Conservation (phyloP, 768 basidiomycete genomes). For the Leucosporidium yakuticum region DNA sequence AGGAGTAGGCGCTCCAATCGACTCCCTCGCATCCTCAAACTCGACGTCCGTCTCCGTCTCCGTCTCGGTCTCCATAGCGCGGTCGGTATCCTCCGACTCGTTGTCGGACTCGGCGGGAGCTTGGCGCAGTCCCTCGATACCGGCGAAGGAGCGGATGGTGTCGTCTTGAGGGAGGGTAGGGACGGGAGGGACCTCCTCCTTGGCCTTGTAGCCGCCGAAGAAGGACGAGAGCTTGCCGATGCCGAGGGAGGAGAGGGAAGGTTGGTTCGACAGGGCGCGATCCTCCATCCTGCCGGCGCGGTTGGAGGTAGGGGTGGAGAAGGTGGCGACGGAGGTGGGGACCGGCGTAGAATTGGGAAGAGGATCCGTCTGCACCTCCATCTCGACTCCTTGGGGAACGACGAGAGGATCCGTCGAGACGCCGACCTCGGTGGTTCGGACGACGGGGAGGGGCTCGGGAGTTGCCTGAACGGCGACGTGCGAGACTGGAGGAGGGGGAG, state of each 20-base stretch:
- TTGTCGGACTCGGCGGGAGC: conserved; percentile 5
- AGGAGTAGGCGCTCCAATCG: conserved; percentile 26
- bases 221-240: no score
- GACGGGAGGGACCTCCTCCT: background rate
- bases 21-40: conserved; percentile 39
- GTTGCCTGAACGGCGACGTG: conserved; percentile 1
- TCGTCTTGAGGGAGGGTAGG: conserved; percentile 4
- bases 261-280: conserved; percentile 25
- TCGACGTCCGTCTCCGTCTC: conserved; percentile 37
- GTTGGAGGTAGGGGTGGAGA: background rate
- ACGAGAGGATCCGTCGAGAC: conserved; percentile 10
- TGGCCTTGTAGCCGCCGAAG: no score
- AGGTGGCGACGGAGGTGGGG: conserved; percentile 1
- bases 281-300: conserved; percentile 20
- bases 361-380: conserved; percentile 17
- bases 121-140: conserved; percentile 7
- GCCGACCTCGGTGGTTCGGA: conserved; percentile 13
- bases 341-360: conserved; percentile 2
- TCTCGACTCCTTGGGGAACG: background rate
- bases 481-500: background rate
- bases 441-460: background rate
- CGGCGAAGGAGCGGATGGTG: conserved; percentile 18
- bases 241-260: conserved; percentile 17
- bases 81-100: conserved; percentile 6
- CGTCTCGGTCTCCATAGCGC: conserved; percentile 2